Evolutionary conservation across 202 grass and related monocot species (phyloP).

Genomic region (Elaeis oleifera): DNA sequence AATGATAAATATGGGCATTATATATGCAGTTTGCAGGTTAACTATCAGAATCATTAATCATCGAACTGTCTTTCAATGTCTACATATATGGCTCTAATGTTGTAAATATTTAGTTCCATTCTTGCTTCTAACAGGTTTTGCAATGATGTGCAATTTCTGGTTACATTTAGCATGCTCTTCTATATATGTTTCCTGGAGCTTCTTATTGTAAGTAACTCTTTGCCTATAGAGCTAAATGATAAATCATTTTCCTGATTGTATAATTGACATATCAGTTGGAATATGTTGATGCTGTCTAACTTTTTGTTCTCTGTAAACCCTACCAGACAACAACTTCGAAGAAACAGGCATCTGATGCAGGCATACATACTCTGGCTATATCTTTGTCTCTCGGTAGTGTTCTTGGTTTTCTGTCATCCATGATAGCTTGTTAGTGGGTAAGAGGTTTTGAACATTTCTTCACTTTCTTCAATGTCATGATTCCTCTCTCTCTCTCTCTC

Average conservation of each 20-base stretch:
- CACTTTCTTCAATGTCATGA: no score
- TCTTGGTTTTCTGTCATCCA: constrained; percentile 85
- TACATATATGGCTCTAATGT: no score
- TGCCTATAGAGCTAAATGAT: background rate
- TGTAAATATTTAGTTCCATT: background rate
- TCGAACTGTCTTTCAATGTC: no score
- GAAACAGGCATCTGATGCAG: constrained; percentile 51
- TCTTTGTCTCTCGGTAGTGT: constrained; percentile 87
- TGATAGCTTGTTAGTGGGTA: constrained; percentile 90
- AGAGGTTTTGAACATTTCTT: no score
- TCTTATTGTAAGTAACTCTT: constrained; percentile 49
- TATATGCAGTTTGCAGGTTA: no score
- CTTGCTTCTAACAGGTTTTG: constrained; percentile 58
- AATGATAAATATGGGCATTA: no score
- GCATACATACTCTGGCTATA: constrained; percentile 63
- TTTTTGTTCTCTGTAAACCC: no score
- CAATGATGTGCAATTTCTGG: constrained; percentile 81
- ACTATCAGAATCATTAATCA: no score
- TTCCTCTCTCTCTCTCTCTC: no score
- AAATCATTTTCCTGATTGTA: no score
- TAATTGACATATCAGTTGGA: no score
- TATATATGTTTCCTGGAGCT: constrained; percentile 99
- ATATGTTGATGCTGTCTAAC: no score
- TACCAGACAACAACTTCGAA: constrained; percentile 1
- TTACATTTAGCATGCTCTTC: constrained; percentile 94